Base-by-base conservation (phyloP, 129 eudicot species). In the Arctium minus region DNA sequence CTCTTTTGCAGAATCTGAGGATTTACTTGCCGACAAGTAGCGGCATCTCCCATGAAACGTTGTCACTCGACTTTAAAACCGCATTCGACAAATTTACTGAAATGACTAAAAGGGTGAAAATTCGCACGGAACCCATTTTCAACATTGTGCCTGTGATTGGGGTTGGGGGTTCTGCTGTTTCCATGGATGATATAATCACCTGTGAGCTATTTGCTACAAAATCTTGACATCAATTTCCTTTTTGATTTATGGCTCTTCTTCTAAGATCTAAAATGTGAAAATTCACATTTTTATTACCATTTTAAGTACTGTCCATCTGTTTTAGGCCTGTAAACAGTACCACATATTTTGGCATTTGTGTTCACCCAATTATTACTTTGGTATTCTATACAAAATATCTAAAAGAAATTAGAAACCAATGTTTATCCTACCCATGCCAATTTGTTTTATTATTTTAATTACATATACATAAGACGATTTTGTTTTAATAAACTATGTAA, bases 121-220 rank as follows among this genome's bases (percentile, higher is more conserved):
- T 36, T 29, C 31, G 53, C 35, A 64, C 80, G 56, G 89, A 79
- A 36, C 95, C 97, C 18, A 79, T 91, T 29, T 93, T 93, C 88
- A 96, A 85, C 85, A 50, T 96, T 22, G 87, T 96, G 81, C 97
- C 98, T 12, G 93, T 92, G 75, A 75, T 89, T 82, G 94, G 91
- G 15, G 84, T 87, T 3, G 97, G 99, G 78, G 87, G 88, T 38
- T 87, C 86, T 50, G 93, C 91, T 35, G 81, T 88, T 72, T 88
- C 91, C 72, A 77, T 91, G 84, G 93, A 91, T 84, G 91, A 92
- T 83, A 72, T 93, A 48, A 64, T 93, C 74, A 93, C 97, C 9
- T 96, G 94, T 75, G 99, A 96, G 84, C 83, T 96, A 53, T 83
- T 93, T 88, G 97, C 97, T 64, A 85, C 82, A 67, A 92, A 88